Evolutionary conservation across 257 asterid species (phyloP).

Genomic region (Eustoma russellianum): DNA sequence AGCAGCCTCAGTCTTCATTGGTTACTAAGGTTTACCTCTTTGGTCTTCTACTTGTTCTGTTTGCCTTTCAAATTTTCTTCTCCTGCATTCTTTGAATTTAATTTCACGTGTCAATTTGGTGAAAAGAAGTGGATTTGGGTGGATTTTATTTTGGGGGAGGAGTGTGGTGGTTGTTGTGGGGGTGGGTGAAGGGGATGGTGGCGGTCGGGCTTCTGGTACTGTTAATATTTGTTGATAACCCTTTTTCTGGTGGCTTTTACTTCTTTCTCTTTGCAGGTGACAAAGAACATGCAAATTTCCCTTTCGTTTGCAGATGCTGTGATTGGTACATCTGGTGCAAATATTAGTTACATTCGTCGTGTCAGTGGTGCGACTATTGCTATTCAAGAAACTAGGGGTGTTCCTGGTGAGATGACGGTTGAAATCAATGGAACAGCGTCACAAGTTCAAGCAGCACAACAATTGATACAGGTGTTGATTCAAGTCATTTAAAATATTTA

Average conservation of each 20-base stretch:
- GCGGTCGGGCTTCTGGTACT: neutral
- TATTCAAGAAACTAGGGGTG: conserved; percentile 71
- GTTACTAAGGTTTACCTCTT: conserved; percentile 48
- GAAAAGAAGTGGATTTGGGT: neutral
- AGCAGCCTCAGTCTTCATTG: conserved; percentile 59
- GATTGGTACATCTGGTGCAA: conserved; percentile 74
- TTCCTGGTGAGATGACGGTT: conserved; percentile 90
- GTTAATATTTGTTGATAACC: neutral
- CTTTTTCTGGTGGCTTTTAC: neutral
- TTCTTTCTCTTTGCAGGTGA: conserved; percentile 35
- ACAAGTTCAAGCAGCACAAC: conserved; percentile 86
- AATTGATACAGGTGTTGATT: conserved; percentile 68
- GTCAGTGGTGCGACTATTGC: conserved; percentile 89
- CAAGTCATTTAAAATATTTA: neutral
- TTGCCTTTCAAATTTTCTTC: no score
- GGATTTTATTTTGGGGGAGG: neutral
- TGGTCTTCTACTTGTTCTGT: conserved; percentile 1
- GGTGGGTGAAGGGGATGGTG: no score
- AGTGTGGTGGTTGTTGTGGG: no score
- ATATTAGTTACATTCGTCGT: conserved; percentile 87
- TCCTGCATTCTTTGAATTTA: neutral
- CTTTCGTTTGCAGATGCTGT: conserved; percentile 78
- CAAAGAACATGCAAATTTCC: conserved; percentile 78
- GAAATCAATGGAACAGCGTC: conserved; percentile 85
- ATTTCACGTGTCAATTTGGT: neutral